phyloP scores from a whole-genome alignment of 1,139 yeast species.

The Ogataea hybrid region DNA sequence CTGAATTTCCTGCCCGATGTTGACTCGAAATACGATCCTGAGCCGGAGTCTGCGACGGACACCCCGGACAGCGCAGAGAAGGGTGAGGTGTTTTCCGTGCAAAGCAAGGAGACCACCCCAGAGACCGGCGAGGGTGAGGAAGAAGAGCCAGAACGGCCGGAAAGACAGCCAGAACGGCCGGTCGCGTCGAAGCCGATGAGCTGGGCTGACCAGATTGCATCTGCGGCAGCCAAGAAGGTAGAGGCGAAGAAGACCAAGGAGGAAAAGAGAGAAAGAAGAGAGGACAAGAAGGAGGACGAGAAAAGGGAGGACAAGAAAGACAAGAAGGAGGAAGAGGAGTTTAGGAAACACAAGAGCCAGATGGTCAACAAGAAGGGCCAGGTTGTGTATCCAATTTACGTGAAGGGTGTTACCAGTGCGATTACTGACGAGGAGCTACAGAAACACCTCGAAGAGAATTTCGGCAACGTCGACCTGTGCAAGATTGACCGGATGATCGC shows the following conservation, averaged over 20 bases:
- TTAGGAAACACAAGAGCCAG: slow-evolving; percentile 20
- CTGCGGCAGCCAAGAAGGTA: slow-evolving; percentile 16
- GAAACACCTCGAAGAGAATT: slow-evolving; percentile 38
- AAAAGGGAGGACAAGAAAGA: slow-evolving; percentile 17
- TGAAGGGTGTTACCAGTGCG: slow-evolving; percentile 43
- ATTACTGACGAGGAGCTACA: slow-evolving; percentile 35
- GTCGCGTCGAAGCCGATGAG: slow-evolving; percentile 18
- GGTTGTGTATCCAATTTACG: slow-evolving; percentile 44
- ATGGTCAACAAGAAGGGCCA: slow-evolving; percentile 25
- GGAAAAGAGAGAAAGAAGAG: slow-evolving; percentile 12
- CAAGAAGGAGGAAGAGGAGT: slow-evolving; percentile 15
- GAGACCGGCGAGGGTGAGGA: slow-evolving; percentile 22
- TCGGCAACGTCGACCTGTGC: slow-evolving; percentile 46
- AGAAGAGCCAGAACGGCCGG: slow-evolving; percentile 1
- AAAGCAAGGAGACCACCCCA: slow-evolving; percentile 24
- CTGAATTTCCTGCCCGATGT: slow-evolving; percentile 56
- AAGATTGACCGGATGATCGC: slow-evolving; percentile 42
- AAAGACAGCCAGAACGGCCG: not conserved
- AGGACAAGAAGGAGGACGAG: slow-evolving; percentile 17
- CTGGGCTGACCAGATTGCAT: slow-evolving; percentile 28
- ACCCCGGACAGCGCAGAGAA: slow-evolving; percentile 6
- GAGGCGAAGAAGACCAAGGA: slow-evolving; percentile 16
- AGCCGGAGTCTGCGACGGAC: slow-evolving; percentile 7
- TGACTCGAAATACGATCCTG: slow-evolving; percentile 22
- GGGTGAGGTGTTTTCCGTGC: slow-evolving; percentile 14